Conservation (phyloP, 1,139 yeast species). For the Zygosaccharomyces sapae region DNA sequence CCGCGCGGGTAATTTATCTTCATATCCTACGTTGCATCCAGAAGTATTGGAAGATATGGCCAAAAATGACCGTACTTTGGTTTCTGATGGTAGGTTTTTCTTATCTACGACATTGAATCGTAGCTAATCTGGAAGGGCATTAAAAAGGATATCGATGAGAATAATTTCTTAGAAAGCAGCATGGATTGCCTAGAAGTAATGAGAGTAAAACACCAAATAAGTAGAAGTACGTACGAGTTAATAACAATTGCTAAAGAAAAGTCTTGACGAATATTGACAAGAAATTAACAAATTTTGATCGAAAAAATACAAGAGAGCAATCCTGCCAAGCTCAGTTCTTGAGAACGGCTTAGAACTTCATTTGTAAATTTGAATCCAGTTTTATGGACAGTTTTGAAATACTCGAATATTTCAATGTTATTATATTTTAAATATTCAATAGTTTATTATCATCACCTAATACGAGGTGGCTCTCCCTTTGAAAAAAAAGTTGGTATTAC, state of each 20-base stretch:
- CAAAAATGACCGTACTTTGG: conserved; percentile 39
- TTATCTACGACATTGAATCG: conserved; percentile 31
- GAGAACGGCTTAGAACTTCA: too few species aligned
- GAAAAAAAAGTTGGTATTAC: conserved; percentile 2
- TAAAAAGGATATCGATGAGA: too few species aligned
- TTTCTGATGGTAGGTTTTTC: conserved; percentile 47
- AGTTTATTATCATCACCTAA: not conserved
- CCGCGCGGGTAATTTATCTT: conserved; percentile 39
- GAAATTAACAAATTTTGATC: too few species aligned
- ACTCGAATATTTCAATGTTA: not conserved
- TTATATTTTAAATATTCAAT: not conserved
- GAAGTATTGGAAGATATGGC: conserved; percentile 30
- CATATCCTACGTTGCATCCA: conserved; percentile 16
- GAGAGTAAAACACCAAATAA: too few species aligned
- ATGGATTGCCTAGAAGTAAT: not conserved
- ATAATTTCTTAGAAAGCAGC: not conserved
- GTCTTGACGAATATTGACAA: too few species aligned
- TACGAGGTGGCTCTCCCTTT: not conserved
- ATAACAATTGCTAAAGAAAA: too few species aligned
- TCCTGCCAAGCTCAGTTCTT: too few species aligned
- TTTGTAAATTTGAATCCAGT: too few species aligned
- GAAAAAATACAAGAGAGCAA: too few species aligned
- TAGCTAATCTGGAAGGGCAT: not conserved
- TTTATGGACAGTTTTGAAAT: too few species aligned
- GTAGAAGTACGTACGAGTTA: too few species aligned